A percentile compares a stretch with the other conserved stretches of the same genome.
Evolutionary conservation across 2,329 filamentous ascomycete species (phyloP).

Genomic region (Scedosporium aurantiacum): DNA sequence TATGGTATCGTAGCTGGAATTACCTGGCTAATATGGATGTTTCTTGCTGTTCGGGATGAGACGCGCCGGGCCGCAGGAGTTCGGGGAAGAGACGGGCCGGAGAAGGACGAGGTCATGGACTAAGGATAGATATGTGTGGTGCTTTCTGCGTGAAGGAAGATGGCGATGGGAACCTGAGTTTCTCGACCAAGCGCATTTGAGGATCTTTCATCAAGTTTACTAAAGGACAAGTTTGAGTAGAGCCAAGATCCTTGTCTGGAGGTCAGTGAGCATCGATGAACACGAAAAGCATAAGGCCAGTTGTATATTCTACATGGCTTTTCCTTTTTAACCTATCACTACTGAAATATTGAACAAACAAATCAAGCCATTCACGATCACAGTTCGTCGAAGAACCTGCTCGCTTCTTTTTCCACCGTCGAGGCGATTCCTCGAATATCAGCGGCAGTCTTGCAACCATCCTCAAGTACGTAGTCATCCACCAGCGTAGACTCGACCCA

Average conservation of each 20-base stretch:
- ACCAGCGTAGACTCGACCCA: constrained; percentile 42
- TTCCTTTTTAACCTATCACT: not conserved
- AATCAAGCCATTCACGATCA: constrained; percentile 12
- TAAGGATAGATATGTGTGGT: too few species aligned
- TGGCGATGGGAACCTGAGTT: too few species aligned
- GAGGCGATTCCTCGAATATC: constrained; percentile 29
- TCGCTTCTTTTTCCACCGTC: constrained; percentile 23
- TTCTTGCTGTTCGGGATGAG: constrained; percentile 21
- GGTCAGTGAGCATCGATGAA: too few species aligned
- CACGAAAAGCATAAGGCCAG: too few species aligned
- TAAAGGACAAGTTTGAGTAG: too few species aligned
- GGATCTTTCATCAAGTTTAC: too few species aligned
- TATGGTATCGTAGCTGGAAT: constrained; percentile 28
- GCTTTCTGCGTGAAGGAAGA: too few species aligned
- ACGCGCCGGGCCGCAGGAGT: constrained; percentile 2
- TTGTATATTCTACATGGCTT: too few species aligned
- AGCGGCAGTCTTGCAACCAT: constrained; percentile 29
- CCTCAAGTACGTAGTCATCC: constrained; percentile 43
- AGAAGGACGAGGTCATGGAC: not conserved
- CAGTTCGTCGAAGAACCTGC: constrained; percentile 31
- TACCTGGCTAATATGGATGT: constrained; percentile 26
- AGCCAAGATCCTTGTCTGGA: too few species aligned
- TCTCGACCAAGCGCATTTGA: too few species aligned
- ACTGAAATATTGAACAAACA: not conserved
- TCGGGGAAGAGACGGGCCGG: not conserved